Evolutionary conservation across 1,139 yeast genomes (phyloP).

Genomic region (Scheffersomyces lignicola): DNA sequence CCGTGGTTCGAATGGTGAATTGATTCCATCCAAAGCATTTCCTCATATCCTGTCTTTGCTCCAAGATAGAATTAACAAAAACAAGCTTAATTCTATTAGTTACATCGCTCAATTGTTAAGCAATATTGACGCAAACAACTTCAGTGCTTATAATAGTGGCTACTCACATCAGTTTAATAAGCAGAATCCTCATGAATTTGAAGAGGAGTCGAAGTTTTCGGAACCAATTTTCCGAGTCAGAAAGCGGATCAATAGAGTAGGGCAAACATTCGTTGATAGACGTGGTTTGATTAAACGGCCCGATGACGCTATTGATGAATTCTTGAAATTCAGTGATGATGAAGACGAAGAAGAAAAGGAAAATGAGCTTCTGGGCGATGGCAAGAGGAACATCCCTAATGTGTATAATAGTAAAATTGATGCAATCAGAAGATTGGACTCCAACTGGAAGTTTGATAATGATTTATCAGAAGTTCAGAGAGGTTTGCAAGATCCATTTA

Average conservation of each 20-base stretch:
- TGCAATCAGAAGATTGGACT: constrained; percentile 53
- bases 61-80: constrained; percentile 27
- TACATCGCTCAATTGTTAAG: constrained; percentile 43
- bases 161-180: constrained; percentile 27
- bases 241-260: constrained; percentile 73
- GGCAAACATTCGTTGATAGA: constrained; percentile 74
- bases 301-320: constrained; percentile 38
- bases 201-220: constrained; percentile 33
- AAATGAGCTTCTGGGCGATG: constrained; percentile 1
- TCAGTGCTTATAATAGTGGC: constrained; percentile 47
- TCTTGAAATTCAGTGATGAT: constrained; percentile 30
- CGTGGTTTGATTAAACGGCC: constrained; percentile 41
- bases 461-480: constrained; percentile 53
- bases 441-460: constrained; percentile 75
- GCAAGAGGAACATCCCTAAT: constrained; percentile 18
- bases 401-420: constrained; percentile 65
- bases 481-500: constrained; percentile 54
- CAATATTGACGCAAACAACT: constrained; percentile 47
- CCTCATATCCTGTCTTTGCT: constrained; percentile 42
- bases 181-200: constrained; percentile 20
- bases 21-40: constrained; percentile 43
- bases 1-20: constrained; percentile 46
- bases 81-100: constrained; percentile 25
- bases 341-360: constrained; percentile 17
- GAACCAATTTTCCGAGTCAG: constrained; percentile 68